phyloP scores from a whole-genome alignment of 208 protist species.

The Acanthamoeba comandoni region DNA sequence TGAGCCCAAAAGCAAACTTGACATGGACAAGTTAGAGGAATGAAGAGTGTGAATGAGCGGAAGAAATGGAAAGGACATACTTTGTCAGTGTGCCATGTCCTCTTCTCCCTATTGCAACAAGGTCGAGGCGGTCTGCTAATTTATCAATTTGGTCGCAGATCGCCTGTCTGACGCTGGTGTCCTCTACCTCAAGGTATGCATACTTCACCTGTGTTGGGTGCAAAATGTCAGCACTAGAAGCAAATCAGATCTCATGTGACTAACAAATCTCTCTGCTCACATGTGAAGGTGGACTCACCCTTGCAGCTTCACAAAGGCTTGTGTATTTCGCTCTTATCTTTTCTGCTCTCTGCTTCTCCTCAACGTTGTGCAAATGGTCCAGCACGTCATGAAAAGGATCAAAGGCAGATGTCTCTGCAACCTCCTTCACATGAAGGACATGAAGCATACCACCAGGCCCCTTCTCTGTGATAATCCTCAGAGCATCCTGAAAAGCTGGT shows the following conservation, averaged over 20 bases:
- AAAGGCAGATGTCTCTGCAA: constrained; percentile 16
- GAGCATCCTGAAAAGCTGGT: constrained; percentile 8
- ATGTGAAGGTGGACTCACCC: neutral
- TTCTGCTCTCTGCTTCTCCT: constrained; percentile 1
- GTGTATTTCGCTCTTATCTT: constrained; percentile 5
- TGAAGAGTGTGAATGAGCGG: neutral
- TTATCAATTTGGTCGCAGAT: neutral
- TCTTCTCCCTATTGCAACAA: constrained; percentile 2
- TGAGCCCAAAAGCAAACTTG: constrained; percentile 26
- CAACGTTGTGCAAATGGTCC: constrained; percentile 53
- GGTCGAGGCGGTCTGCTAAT: neutral
- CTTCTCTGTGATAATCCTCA: neutral
- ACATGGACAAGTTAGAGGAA: neutral
- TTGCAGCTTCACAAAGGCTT: neutral
- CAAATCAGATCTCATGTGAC: neutral
- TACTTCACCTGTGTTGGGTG: neutral
- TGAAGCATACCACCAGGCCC: neutral
- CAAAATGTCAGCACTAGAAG: neutral
- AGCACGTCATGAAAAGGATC: constrained; percentile 60
- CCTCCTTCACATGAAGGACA: constrained; percentile 36
- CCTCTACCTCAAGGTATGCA: neutral
- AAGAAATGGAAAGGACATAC: neutral
- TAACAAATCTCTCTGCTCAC: neutral
- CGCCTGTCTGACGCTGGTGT: neutral
- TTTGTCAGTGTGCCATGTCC: constrained; percentile 33